Evolutionary conservation across 768 basidiomycete species (phyloP).

Genomic region (Rubroboletus satanas): DNA sequence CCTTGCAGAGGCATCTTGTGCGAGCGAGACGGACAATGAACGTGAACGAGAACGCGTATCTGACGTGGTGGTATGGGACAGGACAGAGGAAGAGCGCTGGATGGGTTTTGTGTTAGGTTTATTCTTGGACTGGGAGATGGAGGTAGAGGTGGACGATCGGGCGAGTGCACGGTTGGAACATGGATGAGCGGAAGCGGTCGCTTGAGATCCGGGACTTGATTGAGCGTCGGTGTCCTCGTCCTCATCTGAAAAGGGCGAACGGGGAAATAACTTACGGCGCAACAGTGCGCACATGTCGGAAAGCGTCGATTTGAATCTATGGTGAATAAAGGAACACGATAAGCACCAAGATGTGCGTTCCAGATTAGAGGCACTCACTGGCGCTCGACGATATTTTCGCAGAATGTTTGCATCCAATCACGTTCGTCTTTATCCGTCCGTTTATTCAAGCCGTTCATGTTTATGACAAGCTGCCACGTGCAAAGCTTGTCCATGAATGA

Average conservation of each 20-base stretch:
- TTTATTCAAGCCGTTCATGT: slow-evolving; percentile 36
- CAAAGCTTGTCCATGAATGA: slow-evolving; percentile 76
- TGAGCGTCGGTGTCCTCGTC: slow-evolving; percentile 18
- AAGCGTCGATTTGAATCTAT: slow-evolving; percentile 53
- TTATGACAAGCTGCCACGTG: slow-evolving; percentile 62
- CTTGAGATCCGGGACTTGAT: slow-evolving; percentile 11
- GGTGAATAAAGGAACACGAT: background rate
- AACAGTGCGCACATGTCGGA: slow-evolving; percentile 56
- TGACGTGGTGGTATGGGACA: slow-evolving; percentile 14
- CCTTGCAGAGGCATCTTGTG: slow-evolving; percentile 50
- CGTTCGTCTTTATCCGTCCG: slow-evolving; percentile 30
- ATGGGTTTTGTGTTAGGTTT: slow-evolving; percentile 5
- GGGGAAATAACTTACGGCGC: slow-evolving; percentile 62
- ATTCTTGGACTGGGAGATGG: slow-evolving; percentile 9
- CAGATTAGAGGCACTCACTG: slow-evolving; percentile 40
- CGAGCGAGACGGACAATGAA: slow-evolving; percentile 67
- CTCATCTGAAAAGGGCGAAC: slow-evolving; percentile 56
- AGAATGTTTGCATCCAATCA: slow-evolving; percentile 78
- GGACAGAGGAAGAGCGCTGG: slow-evolving; percentile 25
- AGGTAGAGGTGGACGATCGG: slow-evolving; percentile 10
- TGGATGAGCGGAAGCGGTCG: background rate
- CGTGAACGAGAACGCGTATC: slow-evolving; percentile 47
- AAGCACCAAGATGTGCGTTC: background rate
- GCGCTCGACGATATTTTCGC: slow-evolving; percentile 60
- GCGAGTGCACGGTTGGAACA: slow-evolving; percentile 12